Base-by-base conservation (phyloP, 1,139 yeast species). In the Suhomyces panamericanus region DNA sequence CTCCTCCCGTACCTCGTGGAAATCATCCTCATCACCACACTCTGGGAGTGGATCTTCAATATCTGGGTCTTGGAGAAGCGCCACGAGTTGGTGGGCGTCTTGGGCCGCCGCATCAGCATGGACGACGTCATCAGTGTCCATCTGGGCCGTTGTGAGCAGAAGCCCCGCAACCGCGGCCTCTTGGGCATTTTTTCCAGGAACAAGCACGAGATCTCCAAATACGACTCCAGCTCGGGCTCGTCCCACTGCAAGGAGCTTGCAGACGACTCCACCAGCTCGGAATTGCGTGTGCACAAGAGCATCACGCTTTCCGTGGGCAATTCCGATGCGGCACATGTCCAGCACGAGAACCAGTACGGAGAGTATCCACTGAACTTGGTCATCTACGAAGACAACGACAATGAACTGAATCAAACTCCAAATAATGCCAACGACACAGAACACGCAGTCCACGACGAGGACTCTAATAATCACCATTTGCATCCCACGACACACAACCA, bases 31-130 rank as follows among this genome's bases (percentile, higher is more conserved):
- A 57, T 75, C 13, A 67, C 78, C 3, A 63, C 69, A 1, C 60
- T 74, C 1, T 78, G 82, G 82, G 82, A 78, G 58, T 78, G 82
- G 83, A 55, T 76, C 7, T 70, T 63, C 49, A 70, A 72, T 42
- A 75, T 77, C 22, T 59, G 70, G 44, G 59, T 67, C 17, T 55
- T 77, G 38, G 80, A 77, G 48, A 65, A 69, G 48, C 58, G 69
- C 31, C 58, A 60, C 32, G 82, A 78, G 48, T 60, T 75, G 38
- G 66, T 66, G 58, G 78, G 78, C 1, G 74, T 78, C 12, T 59
- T 78, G 37, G 83, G 83, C 2, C 66, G 82, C 56, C 56, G 75
- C 45, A 67, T 74, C 35, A 67, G 73, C 47, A 49, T 63, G 15
- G 76, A 70, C 38, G 77, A 72, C 44, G 69, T 68, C 12, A 33